Evolutionary conservation across 768 basidiomycete genomes (phyloP), one percentile per base, ranked within the genome.

Genomic region (Lactarius sp.): DNA sequence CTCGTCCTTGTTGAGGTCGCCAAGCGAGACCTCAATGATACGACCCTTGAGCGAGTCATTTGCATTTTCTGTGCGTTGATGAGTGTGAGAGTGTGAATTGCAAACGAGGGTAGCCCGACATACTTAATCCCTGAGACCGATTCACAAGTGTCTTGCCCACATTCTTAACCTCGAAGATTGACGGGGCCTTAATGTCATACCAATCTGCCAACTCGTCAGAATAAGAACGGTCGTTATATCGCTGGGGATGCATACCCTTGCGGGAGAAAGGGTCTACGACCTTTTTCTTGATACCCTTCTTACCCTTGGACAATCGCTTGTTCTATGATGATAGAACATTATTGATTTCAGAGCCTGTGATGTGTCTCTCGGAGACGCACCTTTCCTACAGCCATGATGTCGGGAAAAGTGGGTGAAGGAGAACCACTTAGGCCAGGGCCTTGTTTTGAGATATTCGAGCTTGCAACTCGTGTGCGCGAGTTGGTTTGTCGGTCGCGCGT

Each of bases 281-380:
- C 88, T 98, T 97, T 83, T 98, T 99, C 94, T 99, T 99, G 83
- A 98, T 88, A 76, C 93, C 94, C 83, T 95, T 95, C 85, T 95
- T 95, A 73, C 94, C 94, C 82, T 97, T 97, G 55, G 94, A 94
- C 71, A 95, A 85, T 75, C 94, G 88, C 81, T 99, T 99, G 82
- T 98, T 98, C 92, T 98, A 61, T 62, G 27, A 10, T 16, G 55
- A 50, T 27, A 22, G 56, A n/a, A 41, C 52, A 14, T 49, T 33
- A n/a, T 44, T 27, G 50, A 56, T 50, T 59, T 33, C 42, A 36
- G 37, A 22, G 41, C n/a, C 18, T 20, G 49, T 7, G 4, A 34
- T 34, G 39, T 33, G 12, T 47, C 34, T 18, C 6, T 27, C 27
- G 8, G 14, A 27, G n/a, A 75, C 84, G 56, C 66, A 90, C 90